Percentiles rank a stretch among this genome's conserved stretches.
Conservation (phyloP, 2,329 filamentous ascomycete species). For the Cercospora canescens region DNA sequence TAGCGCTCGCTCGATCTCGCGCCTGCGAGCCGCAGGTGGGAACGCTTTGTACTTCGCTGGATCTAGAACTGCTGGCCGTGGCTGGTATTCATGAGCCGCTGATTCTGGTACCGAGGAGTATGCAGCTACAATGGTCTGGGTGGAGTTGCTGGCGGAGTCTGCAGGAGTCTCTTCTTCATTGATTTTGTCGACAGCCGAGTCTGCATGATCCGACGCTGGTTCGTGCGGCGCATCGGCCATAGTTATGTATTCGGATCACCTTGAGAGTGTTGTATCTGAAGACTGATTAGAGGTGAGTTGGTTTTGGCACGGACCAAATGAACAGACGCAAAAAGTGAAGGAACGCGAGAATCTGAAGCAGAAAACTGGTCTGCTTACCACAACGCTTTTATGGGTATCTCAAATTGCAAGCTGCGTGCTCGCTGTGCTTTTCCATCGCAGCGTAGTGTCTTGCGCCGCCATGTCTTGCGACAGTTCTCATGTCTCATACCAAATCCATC, state of each 20-base stretch:
- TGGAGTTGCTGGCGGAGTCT: neutral
- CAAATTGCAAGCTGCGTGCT: neutral
- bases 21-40: conserved; percentile 13
- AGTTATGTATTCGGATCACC: neutral
- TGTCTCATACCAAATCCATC: neutral
- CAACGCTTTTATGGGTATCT: conserved; percentile 9
- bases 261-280: neutral
- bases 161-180: neutral
- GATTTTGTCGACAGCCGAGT: neutral
- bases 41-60: neutral
- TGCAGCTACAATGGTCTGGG: neutral
- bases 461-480: neutral
- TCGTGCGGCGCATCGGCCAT: neutral
- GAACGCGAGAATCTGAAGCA: neutral
- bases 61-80: conserved; percentile 3
- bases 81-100: neutral
- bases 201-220: neutral
- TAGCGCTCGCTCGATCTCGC: conserved; percentile 14
- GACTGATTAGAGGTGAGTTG: neutral
- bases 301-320: neutral
- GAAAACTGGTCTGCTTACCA: neutral
- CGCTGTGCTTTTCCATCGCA: neutral
- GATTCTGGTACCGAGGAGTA: too few species aligned
- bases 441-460: neutral
- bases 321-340: neutral